A percentile compares a stretch with the other conserved stretches of the same genome.
Evolutionary conservation across 164 flowering plant genomes (phyloP).

Genomic region (Umbellularia californica): DNA sequence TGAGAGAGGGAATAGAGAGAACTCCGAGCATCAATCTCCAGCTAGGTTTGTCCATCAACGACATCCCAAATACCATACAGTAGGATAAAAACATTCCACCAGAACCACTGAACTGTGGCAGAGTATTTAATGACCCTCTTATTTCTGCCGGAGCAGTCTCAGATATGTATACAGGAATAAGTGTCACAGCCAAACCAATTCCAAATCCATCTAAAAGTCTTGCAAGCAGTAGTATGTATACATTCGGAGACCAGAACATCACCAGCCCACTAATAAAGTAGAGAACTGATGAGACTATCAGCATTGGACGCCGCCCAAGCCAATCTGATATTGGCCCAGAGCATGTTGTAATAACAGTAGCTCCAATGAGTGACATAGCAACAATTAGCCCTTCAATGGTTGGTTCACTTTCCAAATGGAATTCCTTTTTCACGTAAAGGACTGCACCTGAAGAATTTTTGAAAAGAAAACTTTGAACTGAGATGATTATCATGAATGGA

Average conservation of each 20-base stretch:
- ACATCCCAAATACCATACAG: constrained; percentile 92
- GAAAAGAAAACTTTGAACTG: neutral
- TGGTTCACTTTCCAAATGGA: constrained; percentile 45
- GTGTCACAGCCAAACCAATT: constrained; percentile 81
- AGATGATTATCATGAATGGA: neutral
- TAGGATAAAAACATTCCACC: constrained; percentile 85
- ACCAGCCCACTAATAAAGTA: constrained; percentile 74
- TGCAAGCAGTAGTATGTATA: constrained; percentile 65
- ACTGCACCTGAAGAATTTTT: constrained; percentile 52
- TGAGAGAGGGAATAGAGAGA: constrained; percentile 71
- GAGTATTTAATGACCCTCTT: constrained; percentile 78
- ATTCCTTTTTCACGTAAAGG: constrained; percentile 69
- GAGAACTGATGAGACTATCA: constrained; percentile 67
- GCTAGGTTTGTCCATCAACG: constrained; percentile 52
- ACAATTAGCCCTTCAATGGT: constrained; percentile 77
- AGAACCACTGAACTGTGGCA: constrained; percentile 88
- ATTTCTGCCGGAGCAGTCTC: constrained; percentile 94
- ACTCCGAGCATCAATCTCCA: constrained; percentile 95
- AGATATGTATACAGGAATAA: constrained; percentile 82
- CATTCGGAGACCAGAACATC: constrained; percentile 95
- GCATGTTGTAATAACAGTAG: constrained; percentile 75
- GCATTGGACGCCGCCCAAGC: constrained; percentile 89
- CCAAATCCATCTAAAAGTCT: constrained; percentile 90
- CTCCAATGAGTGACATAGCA: constrained; percentile 94
- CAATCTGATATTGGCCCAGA: constrained; percentile 79